Conservation (phyloP, 1,284 basidiomycete genomes). For the Heliocybe sulcata region DNA sequence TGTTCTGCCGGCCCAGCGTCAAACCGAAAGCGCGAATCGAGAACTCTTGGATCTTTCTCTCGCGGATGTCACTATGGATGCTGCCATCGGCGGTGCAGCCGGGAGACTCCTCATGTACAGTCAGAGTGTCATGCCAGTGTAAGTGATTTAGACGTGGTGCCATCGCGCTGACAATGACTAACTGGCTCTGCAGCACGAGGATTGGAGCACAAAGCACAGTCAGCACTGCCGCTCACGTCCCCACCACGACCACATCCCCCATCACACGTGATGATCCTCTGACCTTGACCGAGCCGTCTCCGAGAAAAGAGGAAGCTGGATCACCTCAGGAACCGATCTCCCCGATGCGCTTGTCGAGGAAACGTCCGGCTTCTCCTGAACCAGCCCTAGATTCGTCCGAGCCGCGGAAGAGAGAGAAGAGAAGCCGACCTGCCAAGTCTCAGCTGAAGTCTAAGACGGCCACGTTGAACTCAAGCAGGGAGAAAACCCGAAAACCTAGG, state of each 20-base stretch:
- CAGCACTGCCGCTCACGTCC: neutral
- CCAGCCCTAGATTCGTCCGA: slow-evolving; percentile 3
- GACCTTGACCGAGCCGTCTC: slow-evolving; percentile 9
- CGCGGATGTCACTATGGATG: slow-evolving; percentile 6
- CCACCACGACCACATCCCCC: neutral
- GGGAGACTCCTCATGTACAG: neutral
- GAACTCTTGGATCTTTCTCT: slow-evolving; percentile 9
- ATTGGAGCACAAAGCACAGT: neutral
- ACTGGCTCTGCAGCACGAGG: neutral
- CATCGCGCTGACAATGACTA: slow-evolving; percentile 18
- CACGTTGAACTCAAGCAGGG: neutral
- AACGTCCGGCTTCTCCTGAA: slow-evolving; percentile 25
- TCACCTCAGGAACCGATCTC: slow-evolving; percentile 7
- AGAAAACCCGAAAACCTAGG: slow-evolving; percentile 5
- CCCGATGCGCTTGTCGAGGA: slow-evolving; percentile 24
- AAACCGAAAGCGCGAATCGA: slow-evolving; percentile 4
- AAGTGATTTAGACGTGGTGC: slow-evolving; percentile 23
- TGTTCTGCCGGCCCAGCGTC: neutral
- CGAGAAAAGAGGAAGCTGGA: slow-evolving; percentile 8
- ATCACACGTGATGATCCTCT: slow-evolving; percentile 7
- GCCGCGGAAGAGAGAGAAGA: slow-evolving; percentile 23
- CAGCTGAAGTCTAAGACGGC: neutral
- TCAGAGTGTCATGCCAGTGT: slow-evolving; percentile 9
- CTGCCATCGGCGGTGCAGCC: neutral
- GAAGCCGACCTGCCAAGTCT: neutral